These are phyloP conservation scores for Butyriboletus loyo DNA, from an alignment of 768 basidiomycete genomes.

Conservation along the genomic window DNA sequence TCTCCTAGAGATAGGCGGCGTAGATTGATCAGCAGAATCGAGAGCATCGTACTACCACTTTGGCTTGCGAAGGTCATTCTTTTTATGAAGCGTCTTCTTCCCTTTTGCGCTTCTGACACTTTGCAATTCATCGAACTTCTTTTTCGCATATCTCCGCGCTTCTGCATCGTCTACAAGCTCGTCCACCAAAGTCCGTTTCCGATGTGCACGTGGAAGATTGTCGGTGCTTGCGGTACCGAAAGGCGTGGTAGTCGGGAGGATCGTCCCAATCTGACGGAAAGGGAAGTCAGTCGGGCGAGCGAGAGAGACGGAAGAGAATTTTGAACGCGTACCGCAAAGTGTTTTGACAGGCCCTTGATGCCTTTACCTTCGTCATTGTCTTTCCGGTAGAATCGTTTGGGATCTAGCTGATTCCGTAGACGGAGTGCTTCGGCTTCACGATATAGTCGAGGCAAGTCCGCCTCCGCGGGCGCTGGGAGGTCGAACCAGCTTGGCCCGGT, in stretches of 20 bases:
- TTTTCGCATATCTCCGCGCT: constrained; percentile 84
- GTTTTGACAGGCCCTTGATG: constrained; percentile 80
- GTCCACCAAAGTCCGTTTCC: constrained; percentile 84
- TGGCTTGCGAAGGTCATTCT: constrained; percentile 55
- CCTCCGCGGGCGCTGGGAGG: constrained; percentile 76
- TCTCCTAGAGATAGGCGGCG: constrained; percentile 2
- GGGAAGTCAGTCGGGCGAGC: constrained; percentile 5
- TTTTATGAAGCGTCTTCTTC: constrained; percentile 63
- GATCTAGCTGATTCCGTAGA: constrained; percentile 84
- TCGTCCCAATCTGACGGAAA: constrained; percentile 66
- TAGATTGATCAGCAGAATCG: constrained; percentile 5
- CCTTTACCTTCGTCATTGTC: constrained; percentile 85
- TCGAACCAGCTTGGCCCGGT: constrained; percentile 87
- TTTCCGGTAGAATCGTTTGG: constrained; percentile 87
- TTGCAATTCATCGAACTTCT: constrained; percentile 83
- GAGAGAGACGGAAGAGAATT: neutral
- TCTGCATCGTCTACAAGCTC: constrained; percentile 89
- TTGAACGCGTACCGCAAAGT: constrained; percentile 70
- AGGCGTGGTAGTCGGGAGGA: constrained; percentile 65
- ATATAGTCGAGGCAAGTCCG: constrained; percentile 73
- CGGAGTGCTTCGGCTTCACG: constrained; percentile 88
- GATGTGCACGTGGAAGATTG: constrained; percentile 63
- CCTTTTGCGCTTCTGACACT: constrained; percentile 64
- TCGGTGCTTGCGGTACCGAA: constrained; percentile 69
- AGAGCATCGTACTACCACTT: constrained; percentile 57